phyloP scores from a whole-genome alignment of 1,284 basidiomycete species.

The Volvariella surrecta region DNA sequence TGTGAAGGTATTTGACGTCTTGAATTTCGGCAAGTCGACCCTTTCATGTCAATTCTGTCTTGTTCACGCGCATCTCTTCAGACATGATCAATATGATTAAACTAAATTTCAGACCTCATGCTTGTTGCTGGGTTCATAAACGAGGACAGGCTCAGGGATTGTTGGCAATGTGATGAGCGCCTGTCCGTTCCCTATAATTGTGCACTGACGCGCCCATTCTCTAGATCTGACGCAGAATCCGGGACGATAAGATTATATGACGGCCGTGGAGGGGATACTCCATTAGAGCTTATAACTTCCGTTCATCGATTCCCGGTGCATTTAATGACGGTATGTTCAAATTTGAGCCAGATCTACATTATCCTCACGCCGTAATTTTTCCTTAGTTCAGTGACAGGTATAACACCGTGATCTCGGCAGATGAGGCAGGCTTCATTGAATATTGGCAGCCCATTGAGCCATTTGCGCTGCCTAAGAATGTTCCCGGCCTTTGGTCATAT shows the following conservation, averaged over 20 bases:
- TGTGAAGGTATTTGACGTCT: slow-evolving; percentile 94
- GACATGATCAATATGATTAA: slow-evolving; percentile 99
- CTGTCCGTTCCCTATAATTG: slow-evolving; percentile 11
- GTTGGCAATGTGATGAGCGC: slow-evolving; percentile 69
- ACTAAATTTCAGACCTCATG: slow-evolving; percentile 74
- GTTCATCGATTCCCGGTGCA: slow-evolving; percentile 88
- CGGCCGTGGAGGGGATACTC: slow-evolving; percentile 76
- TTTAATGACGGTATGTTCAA: slow-evolving; percentile 70
- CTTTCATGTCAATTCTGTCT: not conserved
- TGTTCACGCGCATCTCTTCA: slow-evolving; percentile 21
- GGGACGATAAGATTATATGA: slow-evolving; percentile 87
- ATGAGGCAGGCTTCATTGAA: slow-evolving; percentile 92
- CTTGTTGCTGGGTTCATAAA: slow-evolving; percentile 91
- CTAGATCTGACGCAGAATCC: slow-evolving; percentile 71
- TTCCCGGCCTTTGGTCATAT: slow-evolving; percentile 80
- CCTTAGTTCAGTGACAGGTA: slow-evolving; percentile 82
- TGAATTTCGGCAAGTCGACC: slow-evolving; percentile 80
- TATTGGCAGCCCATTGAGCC: slow-evolving; percentile 92
- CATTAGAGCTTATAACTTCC: slow-evolving; percentile 66
- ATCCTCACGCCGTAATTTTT: slow-evolving; percentile 6
- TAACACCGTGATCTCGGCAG: slow-evolving; percentile 90
- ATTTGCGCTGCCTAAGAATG: slow-evolving; percentile 74
- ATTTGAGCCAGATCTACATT: not conserved
- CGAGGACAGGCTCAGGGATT: slow-evolving; percentile 83
- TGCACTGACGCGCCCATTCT: slow-evolving; percentile 11